These are phyloP conservation scores for Malus hybrid DNA, from an alignment of 331 rosid species.

Conservation along the genomic window DNA sequence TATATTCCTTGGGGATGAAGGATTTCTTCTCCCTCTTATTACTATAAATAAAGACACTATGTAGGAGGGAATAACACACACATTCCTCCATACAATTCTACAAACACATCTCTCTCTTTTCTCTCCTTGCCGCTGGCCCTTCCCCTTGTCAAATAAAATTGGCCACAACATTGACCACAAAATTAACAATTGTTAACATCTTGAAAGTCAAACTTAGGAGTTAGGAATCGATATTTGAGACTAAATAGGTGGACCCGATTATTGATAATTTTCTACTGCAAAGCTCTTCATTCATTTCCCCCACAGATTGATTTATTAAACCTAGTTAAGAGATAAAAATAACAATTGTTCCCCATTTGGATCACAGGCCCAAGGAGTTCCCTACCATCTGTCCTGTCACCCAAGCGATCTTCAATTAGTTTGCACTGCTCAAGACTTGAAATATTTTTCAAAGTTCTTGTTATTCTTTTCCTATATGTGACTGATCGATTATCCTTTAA, in stretches of 20 bases:
- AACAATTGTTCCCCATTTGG: constrained; percentile 14
- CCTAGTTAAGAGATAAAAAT: not conserved
- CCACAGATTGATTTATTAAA: constrained; percentile 2
- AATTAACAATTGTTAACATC: not conserved
- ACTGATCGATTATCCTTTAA: not conserved
- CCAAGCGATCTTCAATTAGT: not conserved
- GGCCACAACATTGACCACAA: not conserved
- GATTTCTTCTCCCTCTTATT: too few species aligned
- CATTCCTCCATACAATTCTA: too few species aligned
- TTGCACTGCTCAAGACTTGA: constrained; percentile 58
- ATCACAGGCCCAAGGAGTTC: constrained; percentile 21
- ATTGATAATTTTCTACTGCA: constrained; percentile 15
- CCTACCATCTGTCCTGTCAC: constrained; percentile 13
- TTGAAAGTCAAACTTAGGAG: constrained; percentile 19
- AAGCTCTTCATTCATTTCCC: constrained; percentile 5
- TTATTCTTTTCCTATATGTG: not conserved
- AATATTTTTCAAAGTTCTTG: constrained; percentile 10
- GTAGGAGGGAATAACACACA: too few species aligned
- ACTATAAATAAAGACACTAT: too few species aligned
- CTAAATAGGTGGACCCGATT: constrained; percentile 18
- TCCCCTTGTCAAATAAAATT: too few species aligned
- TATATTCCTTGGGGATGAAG: too few species aligned
- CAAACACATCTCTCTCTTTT: too few species aligned
- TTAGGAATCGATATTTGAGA: constrained; percentile 4
- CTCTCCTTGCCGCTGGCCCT: too few species aligned